Evolutionary conservation across 2,329 filamentous ascomycete species (phyloP), one percentile per base, ranked within the genome.

Genomic region (Grosmannia clavigera): DNA sequence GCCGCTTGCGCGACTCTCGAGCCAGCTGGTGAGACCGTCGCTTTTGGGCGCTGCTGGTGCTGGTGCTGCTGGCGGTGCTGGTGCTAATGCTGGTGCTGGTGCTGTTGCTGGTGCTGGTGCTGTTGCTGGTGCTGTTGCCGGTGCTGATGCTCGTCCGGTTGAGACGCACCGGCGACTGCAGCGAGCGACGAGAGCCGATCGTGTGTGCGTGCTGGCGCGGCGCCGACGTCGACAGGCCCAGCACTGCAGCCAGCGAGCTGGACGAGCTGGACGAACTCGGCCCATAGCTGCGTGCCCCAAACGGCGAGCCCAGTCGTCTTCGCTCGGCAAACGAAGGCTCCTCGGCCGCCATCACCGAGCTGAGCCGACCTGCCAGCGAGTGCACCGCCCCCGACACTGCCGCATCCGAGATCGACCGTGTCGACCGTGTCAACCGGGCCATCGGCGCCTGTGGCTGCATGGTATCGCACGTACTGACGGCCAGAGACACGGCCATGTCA

Each of bases 361-460:
- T 22, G 2, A 63, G 63, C 10, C 58, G 51, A 19, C 56, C 57
- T 0, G 60, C 58, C 9, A 64, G 40, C 3, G 48, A 52, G 5
- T 60, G 53, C 14, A 29, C 58, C 3, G 57, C n/a, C 1, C 53
- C 43, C 11, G 52, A 25, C 12, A 35, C 25, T 1, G n/a, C 31
- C 19, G n/a, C 27, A n/a, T 57, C 55, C 3, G 55, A 50, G 14
- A 11, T 54, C 16, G 43, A 19, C 12, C 43, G 22, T 10, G 19
- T 38, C 5, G 62, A 79, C 59, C 72, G 73, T n/a, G 81, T 78
- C 51, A 86, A 75, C 65, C 81, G 80, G 2, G 83, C 83, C 59
- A 87, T 67, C 11, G 83, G 81, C 3, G 82, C 83, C 58, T 81
- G 73, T 0, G 78, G 80, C 65, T 85, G 80, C 84, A 87, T 87